Evolutionary conservation across 2,329 filamentous ascomycete species (phyloP), one percentile per base, ranked within the genome.

Genomic region (Stagonosporopsis tanaceti): DNA sequence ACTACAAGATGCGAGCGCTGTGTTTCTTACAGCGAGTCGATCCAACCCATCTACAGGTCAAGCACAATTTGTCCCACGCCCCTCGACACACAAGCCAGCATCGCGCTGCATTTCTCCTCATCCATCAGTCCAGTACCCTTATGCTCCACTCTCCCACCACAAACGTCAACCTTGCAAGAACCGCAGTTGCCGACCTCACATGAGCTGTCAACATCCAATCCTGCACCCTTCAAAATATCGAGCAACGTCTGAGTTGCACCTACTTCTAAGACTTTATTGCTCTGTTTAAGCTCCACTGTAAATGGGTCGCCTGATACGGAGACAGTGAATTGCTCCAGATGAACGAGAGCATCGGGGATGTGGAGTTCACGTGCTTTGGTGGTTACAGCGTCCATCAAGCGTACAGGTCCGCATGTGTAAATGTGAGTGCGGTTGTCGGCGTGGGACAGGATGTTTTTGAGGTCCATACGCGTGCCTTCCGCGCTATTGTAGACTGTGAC

Each of bases 271-370:
- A 75, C 71, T 61, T 74, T 79, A 44, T 69, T 57, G 37, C 69
- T 65, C 50, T 83, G 81, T 6, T 72, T 70, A 0, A 89, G 78
- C 44, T 84, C 79, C 0, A 78, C 86, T 38, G 85, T 82, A 60
- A 89, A 89, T 0, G 85, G 82, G 63, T 88, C 85, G 0, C 87
- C 86, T 0, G 79, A 79, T 0, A 79, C 76, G 20, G 82, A 79
- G 1, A 83, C 82, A 1, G 77, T 75, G 59, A 89, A 89, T 0
- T 83, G 82, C 69, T 89, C 87, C 56, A 82, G 85, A 68, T 89
- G 86, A 1, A 88, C 77, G 38, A 86, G 84, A 0, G 79, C 76
- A 2, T 80, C 76, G 0, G 77, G 70, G 0, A 89, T 75, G 0
- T 79, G 77, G 8, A 76, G 74, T 7, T 71, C 71, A 8, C 75